Evolutionary conservation across 83 land plant genomes (phyloP).

Genomic region (Thuja plicata): DNA sequence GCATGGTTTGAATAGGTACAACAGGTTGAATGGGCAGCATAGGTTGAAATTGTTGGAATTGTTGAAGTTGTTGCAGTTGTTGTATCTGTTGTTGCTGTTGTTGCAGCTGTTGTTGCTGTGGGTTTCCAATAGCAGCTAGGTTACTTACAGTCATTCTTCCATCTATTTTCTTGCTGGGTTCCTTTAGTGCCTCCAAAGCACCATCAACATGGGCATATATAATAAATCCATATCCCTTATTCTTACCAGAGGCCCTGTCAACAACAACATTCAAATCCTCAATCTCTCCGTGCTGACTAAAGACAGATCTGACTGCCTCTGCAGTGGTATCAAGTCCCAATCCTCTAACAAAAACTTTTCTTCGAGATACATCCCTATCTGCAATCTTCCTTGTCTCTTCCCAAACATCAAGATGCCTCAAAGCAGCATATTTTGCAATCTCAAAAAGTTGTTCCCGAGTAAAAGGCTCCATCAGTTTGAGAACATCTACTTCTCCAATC

Average conservation of each 20-base stretch:
- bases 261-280: conserved; percentile 2
- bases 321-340: neutral
- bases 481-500: neutral
- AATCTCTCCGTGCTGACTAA: neutral
- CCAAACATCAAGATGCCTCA: conserved; percentile 11
- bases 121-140: conserved; percentile 28
- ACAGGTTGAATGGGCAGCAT: neutral
- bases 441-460: neutral
- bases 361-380: neutral
- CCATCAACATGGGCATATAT: conserved; percentile 46
- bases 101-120: neutral
- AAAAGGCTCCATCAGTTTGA: neutral
- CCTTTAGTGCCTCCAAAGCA: conserved; percentile 37
- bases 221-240: conserved; percentile 41
- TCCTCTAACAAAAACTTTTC: conserved; percentile 21
- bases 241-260: conserved; percentile 41
- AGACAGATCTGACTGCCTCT: neutral
- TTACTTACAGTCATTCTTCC: conserved; percentile 46
- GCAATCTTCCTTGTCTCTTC: conserved; percentile 16
- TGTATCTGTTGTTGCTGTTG: neutral
- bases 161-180: conserved; percentile 54
- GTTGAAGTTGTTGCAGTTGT: conserved; percentile 4
- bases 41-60: neutral
- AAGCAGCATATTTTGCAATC: neutral
- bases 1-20: neutral